Base-by-base conservation (phyloP, 768 basidiomycete species). In the Agaricus blazei region DNA sequence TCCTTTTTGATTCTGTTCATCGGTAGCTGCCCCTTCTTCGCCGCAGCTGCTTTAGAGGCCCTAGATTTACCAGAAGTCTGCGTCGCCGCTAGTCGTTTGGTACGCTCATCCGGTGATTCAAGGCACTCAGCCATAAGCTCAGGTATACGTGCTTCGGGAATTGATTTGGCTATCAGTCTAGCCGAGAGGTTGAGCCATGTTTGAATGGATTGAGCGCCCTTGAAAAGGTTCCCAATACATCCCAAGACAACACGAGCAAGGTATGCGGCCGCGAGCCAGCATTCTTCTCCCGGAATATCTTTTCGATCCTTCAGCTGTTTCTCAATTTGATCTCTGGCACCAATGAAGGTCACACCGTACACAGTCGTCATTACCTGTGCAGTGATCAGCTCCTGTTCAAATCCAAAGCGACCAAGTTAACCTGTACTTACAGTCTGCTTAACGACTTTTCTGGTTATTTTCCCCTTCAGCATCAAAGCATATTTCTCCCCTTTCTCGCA, bases 321-420 rank as follows among this genome's bases (percentile, higher is more conserved):
- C 70, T 93, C 90, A 52, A 98, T 97, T 72, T 98, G 97, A 8
- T 92, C 91, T 42, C 93, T 82, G 23, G 97, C 97, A 36, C 97
- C 97, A 52, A 98, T 73, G 71, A 86, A 95, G 0, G 97, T 99
- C 14, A 99, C 95, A 23, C 97, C 96, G 66, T 98, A 98, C 34
- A 98, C 96, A 2, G 96, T 98, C 0, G 96, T 99, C 97, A 99
- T 99, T 60, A 98, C 92, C 86, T 88, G 59, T 2, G 5, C 15
- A 47, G 36, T 19, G 37, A 55, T 52, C 34, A 55, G 34, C 23
- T 45, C 36, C 27, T 46, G 31, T 9, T 44, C 11, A 23, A 24
- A 34, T 2, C 24, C 48, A 1, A 38, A 42, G 27, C 36, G n/a
- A 34, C 3, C 3, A 34, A 52, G 42, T 50, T 23, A n/a, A 46